Conservation (phyloP, 495 filamentous ascomycete genomes). For the Aspergillus sclerotiicarbonarius region DNA sequence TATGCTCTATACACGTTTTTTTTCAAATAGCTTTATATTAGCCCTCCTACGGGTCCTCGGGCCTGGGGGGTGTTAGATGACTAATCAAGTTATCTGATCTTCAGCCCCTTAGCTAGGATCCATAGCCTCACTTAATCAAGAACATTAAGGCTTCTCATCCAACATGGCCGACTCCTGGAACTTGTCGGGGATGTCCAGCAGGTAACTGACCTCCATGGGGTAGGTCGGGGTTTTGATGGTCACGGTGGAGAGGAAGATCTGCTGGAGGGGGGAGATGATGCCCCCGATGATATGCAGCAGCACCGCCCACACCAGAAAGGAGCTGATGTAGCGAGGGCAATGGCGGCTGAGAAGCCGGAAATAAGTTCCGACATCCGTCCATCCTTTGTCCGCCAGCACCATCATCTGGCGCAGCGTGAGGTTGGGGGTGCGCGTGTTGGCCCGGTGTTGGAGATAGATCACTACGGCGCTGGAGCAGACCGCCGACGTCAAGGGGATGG, state of each 20-base stretch:
- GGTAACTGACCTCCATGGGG: not conserved
- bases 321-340: constrained; percentile 15
- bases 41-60: no score
- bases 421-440: no score
- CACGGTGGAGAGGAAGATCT: constrained; percentile 17
- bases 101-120: no score
- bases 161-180: not conserved
- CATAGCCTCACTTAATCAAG: no score
- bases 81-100: no score
- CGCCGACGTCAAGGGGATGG: constrained; percentile 28
- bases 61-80: no score
- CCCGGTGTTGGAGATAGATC: constrained; percentile 23
- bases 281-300: constrained; percentile 18
- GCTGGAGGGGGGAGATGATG: constrained; percentile 25
- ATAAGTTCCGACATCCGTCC: constrained; percentile 20
- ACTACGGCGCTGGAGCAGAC: constrained; percentile 29
- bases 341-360: not conserved
- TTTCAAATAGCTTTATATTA: no score
- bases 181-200: not conserved
- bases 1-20: no score
- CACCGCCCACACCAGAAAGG: constrained; percentile 21
- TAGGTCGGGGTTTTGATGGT: constrained; percentile 22
- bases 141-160: no score
- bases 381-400: constrained; percentile 27
- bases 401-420: constrained; percentile 23